phyloP scores from a whole-genome alignment of 768 basidiomycete genomes.

The Amanita pallidorosea region DNA sequence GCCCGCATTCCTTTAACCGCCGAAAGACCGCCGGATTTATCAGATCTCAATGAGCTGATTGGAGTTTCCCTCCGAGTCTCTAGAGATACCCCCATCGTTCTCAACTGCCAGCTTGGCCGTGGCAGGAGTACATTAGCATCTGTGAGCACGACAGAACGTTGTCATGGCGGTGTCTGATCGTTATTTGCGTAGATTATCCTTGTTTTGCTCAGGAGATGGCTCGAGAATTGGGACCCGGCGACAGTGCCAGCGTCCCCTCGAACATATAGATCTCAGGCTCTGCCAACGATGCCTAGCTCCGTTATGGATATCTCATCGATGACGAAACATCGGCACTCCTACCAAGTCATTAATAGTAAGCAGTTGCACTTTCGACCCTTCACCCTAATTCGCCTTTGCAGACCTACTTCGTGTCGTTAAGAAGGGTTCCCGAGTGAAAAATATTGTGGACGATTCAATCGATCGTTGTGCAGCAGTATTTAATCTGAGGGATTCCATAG shows the following conservation, averaged over 20 bases:
- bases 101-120: slow-evolving; percentile 93
- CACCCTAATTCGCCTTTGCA: slow-evolving; percentile 16
- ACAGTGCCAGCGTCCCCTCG: slow-evolving; percentile 27
- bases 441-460: slow-evolving; percentile 76
- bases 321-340: slow-evolving; percentile 46
- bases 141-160: slow-evolving; percentile 26
- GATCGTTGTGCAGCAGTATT: slow-evolving; percentile 76
- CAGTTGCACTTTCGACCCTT: not conserved
- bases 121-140: slow-evolving; percentile 90
- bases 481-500: slow-evolving; percentile 85
- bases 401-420: slow-evolving; percentile 80
- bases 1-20: slow-evolving; percentile 88
- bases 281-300: slow-evolving; percentile 33
- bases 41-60: slow-evolving; percentile 67
- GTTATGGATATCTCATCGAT: slow-evolving; percentile 21
- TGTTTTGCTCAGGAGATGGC: slow-evolving; percentile 77
- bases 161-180: not conserved
- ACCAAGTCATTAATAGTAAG: slow-evolving; percentile 83
- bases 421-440: slow-evolving; percentile 80
- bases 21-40: slow-evolving; percentile 69
- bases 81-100: slow-evolving; percentile 68
- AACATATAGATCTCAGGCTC: slow-evolving; percentile 19
- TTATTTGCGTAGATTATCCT: slow-evolving; percentile 50
- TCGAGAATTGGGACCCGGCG: slow-evolving; percentile 33
- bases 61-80: slow-evolving; percentile 66